Base-by-base conservation (phyloP, 164 flowering plant species). In the Magnolia changhungtana region DNA sequence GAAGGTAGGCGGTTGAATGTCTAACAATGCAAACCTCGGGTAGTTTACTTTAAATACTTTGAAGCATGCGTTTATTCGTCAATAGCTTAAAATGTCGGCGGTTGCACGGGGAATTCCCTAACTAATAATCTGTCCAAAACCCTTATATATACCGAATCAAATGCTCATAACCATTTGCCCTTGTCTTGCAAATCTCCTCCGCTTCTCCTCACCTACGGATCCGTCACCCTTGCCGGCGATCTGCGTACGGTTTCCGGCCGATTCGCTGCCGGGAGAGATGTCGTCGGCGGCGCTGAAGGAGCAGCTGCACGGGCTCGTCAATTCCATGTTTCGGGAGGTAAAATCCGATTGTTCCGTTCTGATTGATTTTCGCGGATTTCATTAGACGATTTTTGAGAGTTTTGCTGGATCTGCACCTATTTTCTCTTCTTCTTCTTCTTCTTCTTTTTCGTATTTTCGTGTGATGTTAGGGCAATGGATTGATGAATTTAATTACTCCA, bases 301-400 rank as follows among this genome's bases (percentile, higher is more conserved):
- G 14, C 78, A 76, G 69, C 74, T 76, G 20, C 45, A 37, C 11
- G 63, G 61, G 8, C 24, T 76, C 63, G 63, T 76, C 20, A 64
- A 63, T 63, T 50, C 74, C 70, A 61, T 76, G 78, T 50, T 70
- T 68, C 51, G 16, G 3, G 78, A 76, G 78, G 78, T 76, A 21
- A 24, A 8, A 1, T 19, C 10, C 24, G 1, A n/a, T 65, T 11
- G 11, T 11, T 55, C 4, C 19, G 23, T 66, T 59, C 45, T 23
- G 18, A 55, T 8, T 55, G 64, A 5, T 45, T 50, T 51, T 51
- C 16, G 59, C 20, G 49, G 16, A 11, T 13, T 50, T 72, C 63
- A 13, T 13, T 21, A 4, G 58, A 20, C 14, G n/a, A 18, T 73
- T 9, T 4, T 27, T 55, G 61, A 10, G 61, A 55, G 61, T 55